phyloP scores from a whole-genome alignment of 139 green algal genomes.

The Tetraselmis striata region DNA sequence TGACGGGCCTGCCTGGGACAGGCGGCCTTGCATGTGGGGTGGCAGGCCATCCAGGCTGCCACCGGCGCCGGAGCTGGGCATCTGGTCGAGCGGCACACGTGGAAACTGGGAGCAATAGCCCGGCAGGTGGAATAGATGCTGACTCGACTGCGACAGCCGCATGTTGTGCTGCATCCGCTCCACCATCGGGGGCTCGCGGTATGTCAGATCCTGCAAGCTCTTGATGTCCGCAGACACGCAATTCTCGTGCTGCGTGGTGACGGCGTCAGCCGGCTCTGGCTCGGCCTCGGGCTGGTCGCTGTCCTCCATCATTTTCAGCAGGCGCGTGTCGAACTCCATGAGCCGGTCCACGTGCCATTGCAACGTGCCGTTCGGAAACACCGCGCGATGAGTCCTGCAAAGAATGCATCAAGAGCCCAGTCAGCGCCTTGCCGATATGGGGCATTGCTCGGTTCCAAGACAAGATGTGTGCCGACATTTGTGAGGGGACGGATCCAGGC shows the following conservation, averaged over 20 bases:
- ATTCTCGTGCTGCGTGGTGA: no score
- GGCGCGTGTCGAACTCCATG: slow-evolving; percentile 2
- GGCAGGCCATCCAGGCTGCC: neutral
- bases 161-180: neutral
- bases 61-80: no score
- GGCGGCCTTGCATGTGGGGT: neutral
- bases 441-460: no score
- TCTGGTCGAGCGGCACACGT: neutral
- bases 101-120: neutral
- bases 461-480: no score
- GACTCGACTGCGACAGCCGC: neutral
- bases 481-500: no score
- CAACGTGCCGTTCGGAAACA: slow-evolving; percentile 3
- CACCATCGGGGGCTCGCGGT: neutral
- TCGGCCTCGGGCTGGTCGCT: neutral
- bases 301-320: slow-evolving; percentile 1
- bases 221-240: no score
- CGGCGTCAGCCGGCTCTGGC: neutral
- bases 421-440: no score
- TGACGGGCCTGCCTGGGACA: no score
- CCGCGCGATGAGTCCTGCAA: neutral
- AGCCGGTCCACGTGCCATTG: slow-evolving; percentile 6
- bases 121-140: neutral
- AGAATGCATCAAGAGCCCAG: no score
- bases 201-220: neutral